phyloP scores from a whole-genome alignment of 2,329 filamentous ascomycete genomes.

The Reticulascus tulasneorum region DNA sequence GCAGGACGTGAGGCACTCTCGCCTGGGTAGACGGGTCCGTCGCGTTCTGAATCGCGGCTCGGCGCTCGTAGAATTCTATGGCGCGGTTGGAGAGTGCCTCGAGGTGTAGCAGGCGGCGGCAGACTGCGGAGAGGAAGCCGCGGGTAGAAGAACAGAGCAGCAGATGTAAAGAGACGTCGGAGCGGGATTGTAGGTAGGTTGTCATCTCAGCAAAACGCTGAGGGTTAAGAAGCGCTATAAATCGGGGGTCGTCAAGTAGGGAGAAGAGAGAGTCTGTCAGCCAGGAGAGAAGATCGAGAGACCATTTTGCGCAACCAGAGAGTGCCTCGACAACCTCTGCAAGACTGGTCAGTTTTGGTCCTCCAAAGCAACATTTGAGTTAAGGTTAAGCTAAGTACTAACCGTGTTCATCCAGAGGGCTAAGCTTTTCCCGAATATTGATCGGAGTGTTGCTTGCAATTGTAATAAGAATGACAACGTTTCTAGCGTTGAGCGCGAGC shows the following conservation, averaged over 20 bases:
- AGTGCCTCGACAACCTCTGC: constrained; percentile 72
- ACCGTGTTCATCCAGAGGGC: constrained; percentile 61
- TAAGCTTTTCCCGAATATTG: constrained; percentile 50
- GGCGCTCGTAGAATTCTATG: constrained; percentile 46
- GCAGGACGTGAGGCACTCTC: constrained; percentile 42
- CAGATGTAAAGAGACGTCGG: constrained; percentile 57
- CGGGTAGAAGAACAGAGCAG: constrained; percentile 72
- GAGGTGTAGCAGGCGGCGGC: constrained; percentile 59
- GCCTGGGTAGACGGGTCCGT: constrained; percentile 33
- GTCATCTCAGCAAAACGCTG: constrained; percentile 46
- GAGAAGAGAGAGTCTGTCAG: constrained; percentile 55
- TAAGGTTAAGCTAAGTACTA: not conserved
- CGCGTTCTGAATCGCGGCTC: constrained; percentile 32
- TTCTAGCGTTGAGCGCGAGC: constrained; percentile 70
- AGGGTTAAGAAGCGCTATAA: constrained; percentile 45
- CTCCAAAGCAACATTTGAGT: constrained; percentile 2
- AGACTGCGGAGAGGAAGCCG: constrained; percentile 66
- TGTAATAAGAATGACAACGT: constrained; percentile 62
- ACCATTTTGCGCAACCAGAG: constrained; percentile 74
- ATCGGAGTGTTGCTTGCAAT: constrained; percentile 57
- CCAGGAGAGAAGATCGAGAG: constrained; percentile 65
- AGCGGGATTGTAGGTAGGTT: constrained; percentile 47
- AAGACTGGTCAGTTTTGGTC: too few relatives aligned
- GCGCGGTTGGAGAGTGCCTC: constrained; percentile 45
- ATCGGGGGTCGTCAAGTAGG: constrained; percentile 48